Evolutionary conservation across 805 yeast species (phyloP), one percentile per base, ranked within the genome.

Genomic region (Kuraishia borneana): DNA sequence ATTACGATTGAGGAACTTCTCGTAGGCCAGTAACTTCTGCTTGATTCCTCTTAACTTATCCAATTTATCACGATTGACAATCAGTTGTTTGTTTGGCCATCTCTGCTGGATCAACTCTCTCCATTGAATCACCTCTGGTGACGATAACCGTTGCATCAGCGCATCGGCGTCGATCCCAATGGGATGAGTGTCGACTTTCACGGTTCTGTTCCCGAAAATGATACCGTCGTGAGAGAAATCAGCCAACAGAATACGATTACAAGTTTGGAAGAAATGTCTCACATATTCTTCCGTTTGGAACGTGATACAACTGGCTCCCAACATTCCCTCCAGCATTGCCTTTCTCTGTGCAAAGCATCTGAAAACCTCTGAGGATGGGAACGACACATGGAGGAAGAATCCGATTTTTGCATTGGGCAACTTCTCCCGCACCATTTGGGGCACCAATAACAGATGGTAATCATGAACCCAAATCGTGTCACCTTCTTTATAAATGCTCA

Each of bases 331-430:
- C 12, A 92, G 61, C 10, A 92, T 65, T 9, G 70, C 70, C 33
- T 73, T 76, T 46, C 98, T 69, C 47, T 85, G 92, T 1, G 97
- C 95, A 40, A 89, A 70, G 47, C 96, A 88, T 42, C 97, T 68
- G 58, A 88, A 92, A 3, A 89, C 95, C 54, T 89, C 98, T 37
- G 89, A 76, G 3, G 95, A 83, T 6, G 98, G 98, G 61, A 89
- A 89, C 1, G 97, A 82, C 10, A 89, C 83, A 49, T 92, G 98
- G 37, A 92, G 62, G 56, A 87, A 92, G 45, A 88, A 82, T 0
- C 96, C 96, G 44, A 92, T 87, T 41, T 80, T 75, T 2, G 95
- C 96, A 37, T 73, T 54, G 4, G 96, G 96, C 17, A 87, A 53
- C 42, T 66, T 58, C 38, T 74, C 65, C 39, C 96, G 69, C 3